Conservation (phyloP, 192 early-diverging fungal species). For the Glomus cerebriforme region DNA sequence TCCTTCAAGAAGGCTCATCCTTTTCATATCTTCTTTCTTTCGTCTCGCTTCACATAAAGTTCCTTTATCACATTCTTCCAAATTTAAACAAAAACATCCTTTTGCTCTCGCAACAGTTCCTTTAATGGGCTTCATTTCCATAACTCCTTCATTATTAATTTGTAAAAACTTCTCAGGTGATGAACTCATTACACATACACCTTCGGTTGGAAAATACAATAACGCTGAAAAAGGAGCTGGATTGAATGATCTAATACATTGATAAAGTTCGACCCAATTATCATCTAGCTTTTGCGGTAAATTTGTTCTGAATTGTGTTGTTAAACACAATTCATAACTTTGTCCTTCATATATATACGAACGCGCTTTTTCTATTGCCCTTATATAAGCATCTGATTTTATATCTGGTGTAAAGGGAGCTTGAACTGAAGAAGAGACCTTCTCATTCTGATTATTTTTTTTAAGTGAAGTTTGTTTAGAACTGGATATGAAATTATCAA, state of each 20-base stretch:
- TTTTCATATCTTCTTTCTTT: conserved; percentile 40
- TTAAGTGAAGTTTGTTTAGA: not conserved
- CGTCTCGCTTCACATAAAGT: conserved; percentile 38
- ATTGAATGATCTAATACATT: conserved; percentile 66
- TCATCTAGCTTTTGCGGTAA: conserved; percentile 39
- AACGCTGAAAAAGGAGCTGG: conserved; percentile 88
- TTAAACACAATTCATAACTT: conserved; percentile 95
- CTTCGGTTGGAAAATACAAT: conserved; percentile 51
- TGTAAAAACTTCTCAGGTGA: conserved; percentile 83
- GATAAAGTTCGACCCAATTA: conserved; percentile 58
- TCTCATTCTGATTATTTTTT: conserved; percentile 31
- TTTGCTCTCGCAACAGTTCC: conserved; percentile 67
- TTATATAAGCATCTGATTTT: conserved; percentile 52
- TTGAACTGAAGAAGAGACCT: conserved; percentile 29
- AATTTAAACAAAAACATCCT: conserved; percentile 46
- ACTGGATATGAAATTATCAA: not conserved
- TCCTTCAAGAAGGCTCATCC: conserved; percentile 51
- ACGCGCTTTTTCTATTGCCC: conserved; percentile 57
- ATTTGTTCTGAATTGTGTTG: conserved; percentile 69
- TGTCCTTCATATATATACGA: conserved; percentile 79
- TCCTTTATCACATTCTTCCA: conserved; percentile 38
- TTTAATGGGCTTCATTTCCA: conserved; percentile 98
- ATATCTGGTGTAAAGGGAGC: conserved; percentile 47
- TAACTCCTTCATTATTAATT: conserved; percentile 44
- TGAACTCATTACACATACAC: conserved; percentile 39